Evolutionary conservation across 768 basidiomycete species (phyloP), one percentile per base, ranked within the genome.

Genomic region (Termitomyces sp.): DNA sequence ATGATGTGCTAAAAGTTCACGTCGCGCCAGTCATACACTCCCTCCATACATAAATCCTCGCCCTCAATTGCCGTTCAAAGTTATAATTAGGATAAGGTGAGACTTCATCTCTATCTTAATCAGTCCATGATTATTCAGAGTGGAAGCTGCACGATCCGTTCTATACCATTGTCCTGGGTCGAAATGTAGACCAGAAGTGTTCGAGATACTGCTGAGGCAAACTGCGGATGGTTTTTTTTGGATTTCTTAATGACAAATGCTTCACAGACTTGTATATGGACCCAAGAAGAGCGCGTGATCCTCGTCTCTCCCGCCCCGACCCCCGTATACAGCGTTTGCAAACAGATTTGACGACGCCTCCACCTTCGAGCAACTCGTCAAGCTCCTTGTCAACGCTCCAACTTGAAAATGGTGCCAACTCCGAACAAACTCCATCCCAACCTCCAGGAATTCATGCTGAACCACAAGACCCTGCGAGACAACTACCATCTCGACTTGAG

Each of bases 161-260:
- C 64, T 53, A 59, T 61, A 57, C 53, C 58, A 64, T 52, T 55
- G 59, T 61, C 60, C 76, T 72, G 87, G 88, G 85, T 88, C 74
- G 80, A 80, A 60, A 67, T 80, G 89, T 77, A 81, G 91, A 92
- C 89, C 73, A 67, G 59, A 65, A 76, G 75, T 83, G 89, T 90
- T 91, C 89, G 79, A 85, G 91, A 93, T 94, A 94, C 91, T 94
- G 83, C 90, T 94, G 91, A 93, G 72, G 73, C 75, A 59, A 67
- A 68, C 37, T 39, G 39, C 37, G 50, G 43, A 46, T 28, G 23
- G 14, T 30, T 39, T 47, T 58, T n/a, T 17, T 11, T 54, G 19
- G 23, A 42, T 37, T 52, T 35, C 39, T 47, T 35, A 47, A 53
- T 57, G 16, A 54, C 35, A 34, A 27, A 25, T 28, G 17, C 51